phyloP scores from a whole-genome alignment of 805 yeast genomes.

The Wickerhamomyces bovis region DNA sequence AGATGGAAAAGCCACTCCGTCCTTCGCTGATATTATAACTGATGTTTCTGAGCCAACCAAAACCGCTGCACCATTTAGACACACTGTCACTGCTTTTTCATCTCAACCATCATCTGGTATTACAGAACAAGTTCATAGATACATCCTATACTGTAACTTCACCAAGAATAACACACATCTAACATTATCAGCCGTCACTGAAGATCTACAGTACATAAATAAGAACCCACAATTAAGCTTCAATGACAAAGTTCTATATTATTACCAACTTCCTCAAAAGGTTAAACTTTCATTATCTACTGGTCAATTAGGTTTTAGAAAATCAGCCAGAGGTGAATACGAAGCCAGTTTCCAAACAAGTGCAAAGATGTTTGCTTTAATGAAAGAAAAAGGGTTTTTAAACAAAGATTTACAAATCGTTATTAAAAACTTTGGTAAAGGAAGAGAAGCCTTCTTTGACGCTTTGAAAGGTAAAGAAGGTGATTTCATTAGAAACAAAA shows the following conservation, averaged over 20 bases:
- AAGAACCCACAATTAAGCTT: constrained; percentile 51
- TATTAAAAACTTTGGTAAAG: constrained; percentile 80
- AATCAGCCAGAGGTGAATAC: constrained; percentile 84
- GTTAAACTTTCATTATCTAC: constrained; percentile 64
- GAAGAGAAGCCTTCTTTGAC: constrained; percentile 78
- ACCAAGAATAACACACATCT: constrained; percentile 78
- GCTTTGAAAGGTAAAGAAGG: constrained; percentile 92
- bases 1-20: constrained; percentile 9
- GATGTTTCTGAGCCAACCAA: not conserved
- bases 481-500: constrained; percentile 51
- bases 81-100: not conserved
- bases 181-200: constrained; percentile 66
- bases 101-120: constrained; percentile 9
- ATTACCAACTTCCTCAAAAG: constrained; percentile 73
- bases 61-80: not conserved
- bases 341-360: constrained; percentile 90
- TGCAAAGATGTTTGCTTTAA: constrained; percentile 61
- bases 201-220: constrained; percentile 51
- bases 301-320: constrained; percentile 85
- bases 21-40: not conserved
- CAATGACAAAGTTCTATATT: constrained; percentile 70
- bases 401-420: constrained; percentile 68
- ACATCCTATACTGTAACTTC: constrained; percentile 72
- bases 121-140: constrained; percentile 41
- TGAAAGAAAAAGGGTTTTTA: constrained; percentile 55